Conservation (phyloP, 257 asterid genomes). For the Fraxinus pennsylvanica region DNA sequence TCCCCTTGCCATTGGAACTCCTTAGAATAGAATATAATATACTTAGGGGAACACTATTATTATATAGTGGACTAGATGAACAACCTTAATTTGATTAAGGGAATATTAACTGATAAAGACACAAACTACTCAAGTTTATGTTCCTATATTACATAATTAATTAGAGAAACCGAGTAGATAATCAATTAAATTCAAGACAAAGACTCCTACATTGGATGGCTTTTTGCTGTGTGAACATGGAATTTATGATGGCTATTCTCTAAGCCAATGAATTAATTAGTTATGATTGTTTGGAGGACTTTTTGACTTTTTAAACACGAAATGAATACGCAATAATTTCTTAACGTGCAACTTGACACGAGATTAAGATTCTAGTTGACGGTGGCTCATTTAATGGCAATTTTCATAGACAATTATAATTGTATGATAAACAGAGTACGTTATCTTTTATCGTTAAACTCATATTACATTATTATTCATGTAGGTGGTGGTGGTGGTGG, state of each 20-base stretch:
- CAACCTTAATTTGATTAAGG: neutral
- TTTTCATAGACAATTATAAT: too few species aligned
- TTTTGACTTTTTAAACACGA: neutral
- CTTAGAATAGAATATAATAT: slow-evolving; percentile 4
- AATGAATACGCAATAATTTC: too few species aligned
- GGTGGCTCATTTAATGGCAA: too few species aligned
- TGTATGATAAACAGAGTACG: too few species aligned
- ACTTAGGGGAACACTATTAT: slow-evolving; percentile 30
- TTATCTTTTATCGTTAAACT: too few species aligned
- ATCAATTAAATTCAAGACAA: too few species aligned
- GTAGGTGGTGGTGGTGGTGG: too few species aligned
- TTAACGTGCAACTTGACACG: too few species aligned
- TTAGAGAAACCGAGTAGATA: too few species aligned
- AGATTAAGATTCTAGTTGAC: too few species aligned
- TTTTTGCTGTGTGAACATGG: neutral
- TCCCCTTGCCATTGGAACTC: neutral
- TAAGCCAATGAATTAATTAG: neutral
- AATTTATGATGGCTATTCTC: neutral
- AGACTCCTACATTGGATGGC: neutral
- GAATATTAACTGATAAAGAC: slow-evolving; percentile 7
- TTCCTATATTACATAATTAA: too few species aligned
- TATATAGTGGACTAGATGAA: slow-evolving; percentile 16
- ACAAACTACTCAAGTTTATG: neutral
- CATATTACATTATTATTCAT: too few species aligned
- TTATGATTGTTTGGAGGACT: neutral